Evolutionary conservation across 2,329 filamentous ascomycete species (phyloP).

Genomic region (Thielaviopsis populi): DNA sequence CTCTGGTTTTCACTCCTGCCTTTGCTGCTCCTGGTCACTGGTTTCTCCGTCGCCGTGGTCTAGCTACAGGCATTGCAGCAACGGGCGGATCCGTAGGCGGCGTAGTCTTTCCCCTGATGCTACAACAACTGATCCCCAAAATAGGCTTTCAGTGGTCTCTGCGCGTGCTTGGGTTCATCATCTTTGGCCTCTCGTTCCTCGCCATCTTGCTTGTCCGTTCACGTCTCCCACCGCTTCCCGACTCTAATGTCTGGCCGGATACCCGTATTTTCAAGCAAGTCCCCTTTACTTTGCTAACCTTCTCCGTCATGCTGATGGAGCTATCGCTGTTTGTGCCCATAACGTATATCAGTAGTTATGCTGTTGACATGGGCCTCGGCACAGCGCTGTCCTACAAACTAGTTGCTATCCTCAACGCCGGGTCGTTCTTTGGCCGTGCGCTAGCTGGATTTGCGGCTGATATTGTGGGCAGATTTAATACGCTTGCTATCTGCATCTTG

Average conservation of each 20-base stretch:
- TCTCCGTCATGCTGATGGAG: slow-evolving; percentile 54
- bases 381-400: slow-evolving; percentile 44
- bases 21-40: slow-evolving; percentile 64
- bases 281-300: slow-evolving; percentile 44
- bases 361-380: slow-evolving; percentile 22
- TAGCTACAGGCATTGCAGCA: slow-evolving; percentile 63
- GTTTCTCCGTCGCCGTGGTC: slow-evolving; percentile 57
- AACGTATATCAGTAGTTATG: slow-evolving; percentile 62
- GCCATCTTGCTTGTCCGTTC: slow-evolving; percentile 35
- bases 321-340: slow-evolving; percentile 60
- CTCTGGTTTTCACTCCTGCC: slow-evolving; percentile 62
- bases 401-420: slow-evolving; percentile 67
- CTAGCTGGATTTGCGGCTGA: slow-evolving; percentile 65
- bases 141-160: slow-evolving; percentile 36
- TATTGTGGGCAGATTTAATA: slow-evolving; percentile 64
- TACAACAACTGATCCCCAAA: slow-evolving; percentile 31
- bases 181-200: slow-evolving; percentile 32
- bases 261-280: slow-evolving; percentile 45
- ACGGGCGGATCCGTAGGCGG: slow-evolving; percentile 54
- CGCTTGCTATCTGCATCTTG: slow-evolving; percentile 53
- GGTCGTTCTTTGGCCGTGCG: slow-evolving; percentile 60
- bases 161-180: slow-evolving; percentile 36
- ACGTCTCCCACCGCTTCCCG: slow-evolving; percentile 36
- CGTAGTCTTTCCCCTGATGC: slow-evolving; percentile 42
- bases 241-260: slow-evolving; percentile 38